Base-by-base conservation (phyloP, 768 basidiomycete species). In the Podaxis sp. region DNA sequence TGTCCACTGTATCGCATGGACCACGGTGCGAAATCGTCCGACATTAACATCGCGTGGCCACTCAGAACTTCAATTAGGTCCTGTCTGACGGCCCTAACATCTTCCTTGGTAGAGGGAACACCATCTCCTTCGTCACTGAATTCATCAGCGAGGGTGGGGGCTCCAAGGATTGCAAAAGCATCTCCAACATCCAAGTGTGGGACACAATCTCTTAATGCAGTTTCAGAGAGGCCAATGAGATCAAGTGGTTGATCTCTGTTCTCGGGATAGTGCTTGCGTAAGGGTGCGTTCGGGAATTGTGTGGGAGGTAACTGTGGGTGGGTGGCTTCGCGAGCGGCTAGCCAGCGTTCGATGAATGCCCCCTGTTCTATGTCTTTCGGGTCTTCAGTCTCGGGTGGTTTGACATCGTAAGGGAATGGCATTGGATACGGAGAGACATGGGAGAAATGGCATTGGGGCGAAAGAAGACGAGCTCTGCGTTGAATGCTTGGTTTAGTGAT, bases 111-210 rank as follows among this genome's bases (percentile, higher is more conserved):
- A 11, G 77, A 76, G 15, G 76, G 70, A 15, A 62, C 24, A 0
- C 71, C 63, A 29, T 76, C 73, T 1, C 73, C 74, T 62, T 78
- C 74, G 1, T 76, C 73, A 27, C 71, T 70, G 53, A 72, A 77
- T 11, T 76, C 74, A n/a, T 73, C 70, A 3, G 79, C 70, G 50
- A 93, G 75, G 15, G 83, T 70, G 0, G 90, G 88, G 0, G 75
- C 73, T 13, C 92, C 91, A 2, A 95, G 78, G 6, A 86, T 61
- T 0, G 79, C 75, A 66, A 93, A 86, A 0, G 91, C 86, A 70
- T 97, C 93, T 3, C 95, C 95, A 11, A 94, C 88, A 61, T 96
- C 90, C 19, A 98, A 79, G 66, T 87, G 85, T 0, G 96, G 96
- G 8, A 97, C 72, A 66, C 88, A 91, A 66, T 96, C 94, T 33